Evolutionary conservation across 192 early-diverging fungal species (phyloP).

Genomic region (Anaeromyces robustus): DNA sequence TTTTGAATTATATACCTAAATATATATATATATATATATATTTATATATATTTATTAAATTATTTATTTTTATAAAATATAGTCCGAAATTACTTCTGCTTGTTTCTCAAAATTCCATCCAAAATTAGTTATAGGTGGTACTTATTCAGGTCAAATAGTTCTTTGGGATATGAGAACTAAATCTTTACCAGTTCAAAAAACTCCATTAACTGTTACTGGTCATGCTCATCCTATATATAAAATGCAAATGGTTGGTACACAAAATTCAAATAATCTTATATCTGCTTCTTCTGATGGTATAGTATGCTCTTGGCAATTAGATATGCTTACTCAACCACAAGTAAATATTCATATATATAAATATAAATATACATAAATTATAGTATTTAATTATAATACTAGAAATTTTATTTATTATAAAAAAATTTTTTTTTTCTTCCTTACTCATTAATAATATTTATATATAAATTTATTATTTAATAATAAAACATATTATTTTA

Average conservation of each 20-base stretch:
- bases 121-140: constrained; percentile 81
- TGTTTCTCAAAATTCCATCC: constrained; percentile 87
- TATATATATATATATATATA: too few species aligned
- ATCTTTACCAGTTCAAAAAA: constrained; percentile 75
- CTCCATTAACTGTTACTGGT: constrained; percentile 77
- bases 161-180: constrained; percentile 95
- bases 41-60: too few species aligned
- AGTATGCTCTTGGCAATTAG: constrained; percentile 91
- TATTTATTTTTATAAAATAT: neutral
- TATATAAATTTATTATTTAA: too few species aligned
- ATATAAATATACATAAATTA: too few species aligned
- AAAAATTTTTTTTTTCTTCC: too few species aligned
- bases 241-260: constrained; percentile 77
- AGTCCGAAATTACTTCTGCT: constrained; percentile 54
- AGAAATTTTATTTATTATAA: too few species aligned
- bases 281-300: constrained; percentile 90
- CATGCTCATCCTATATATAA: constrained; percentile 96
- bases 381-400: too few species aligned
- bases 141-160: constrained; percentile 94
- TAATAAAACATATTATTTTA: too few species aligned
- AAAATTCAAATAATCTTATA: constrained; percentile 87
- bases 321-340: constrained; percentile 94
- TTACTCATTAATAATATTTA: too few species aligned
- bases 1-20: too few species aligned
- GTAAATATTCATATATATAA: constrained; percentile 9